Base-by-base conservation (phyloP, 1,284 basidiomycete species). In the Meira miltonrushii region DNA sequence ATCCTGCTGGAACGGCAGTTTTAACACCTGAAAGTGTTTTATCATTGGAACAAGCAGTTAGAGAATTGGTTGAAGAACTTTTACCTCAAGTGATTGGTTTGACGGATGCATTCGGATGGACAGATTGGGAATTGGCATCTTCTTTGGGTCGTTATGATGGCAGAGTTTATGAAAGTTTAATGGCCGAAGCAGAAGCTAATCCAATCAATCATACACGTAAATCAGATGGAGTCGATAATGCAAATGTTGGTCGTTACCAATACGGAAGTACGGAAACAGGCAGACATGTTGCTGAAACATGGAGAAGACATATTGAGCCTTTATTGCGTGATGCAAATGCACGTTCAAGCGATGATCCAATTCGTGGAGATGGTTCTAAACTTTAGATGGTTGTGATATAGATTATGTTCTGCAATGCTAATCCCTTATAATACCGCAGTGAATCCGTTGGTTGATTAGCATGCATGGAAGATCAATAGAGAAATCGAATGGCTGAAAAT, bases 91-190 rank as follows among this genome's bases (percentile, higher is more conserved):
- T 83, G 4, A 85, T 90, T 57, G 86, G 84, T 0, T 78, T 90
- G 39, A 85, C 83, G 13, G 88, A 90, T 71, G 85, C 86, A 1
- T 89, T 90, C 71, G 86, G 85, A 0, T 88, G 88, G 73, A 82
- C 84, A 0, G 88, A 90, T 69, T 90, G 87, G 86, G 85, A 88
- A 56, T 79, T 90, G 7, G 83, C 46, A 19, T 58, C 60, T 84
- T 86, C 77, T 83, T 85, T 9, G 75, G 84, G 88, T 2, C 83
- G 86, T 11, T 82, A 82, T 57, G 82, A 87, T 69, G 88, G 88
- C 0, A 82, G 82, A 11, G 87, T 86, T 12, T 89, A 89, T 62
- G 84, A 89, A 58, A 81, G 83, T 28, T 72, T 89, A 11, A 88
- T 86, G 85, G 80, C 83, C 25, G 79, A 82, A n/a, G 85, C 81